Percentiles rank a stretch among this genome's conserved stretches.
Evolutionary conservation across 2,329 filamentous ascomycete species (phyloP).

Genomic region (Nigrograna mackinnonii): DNA sequence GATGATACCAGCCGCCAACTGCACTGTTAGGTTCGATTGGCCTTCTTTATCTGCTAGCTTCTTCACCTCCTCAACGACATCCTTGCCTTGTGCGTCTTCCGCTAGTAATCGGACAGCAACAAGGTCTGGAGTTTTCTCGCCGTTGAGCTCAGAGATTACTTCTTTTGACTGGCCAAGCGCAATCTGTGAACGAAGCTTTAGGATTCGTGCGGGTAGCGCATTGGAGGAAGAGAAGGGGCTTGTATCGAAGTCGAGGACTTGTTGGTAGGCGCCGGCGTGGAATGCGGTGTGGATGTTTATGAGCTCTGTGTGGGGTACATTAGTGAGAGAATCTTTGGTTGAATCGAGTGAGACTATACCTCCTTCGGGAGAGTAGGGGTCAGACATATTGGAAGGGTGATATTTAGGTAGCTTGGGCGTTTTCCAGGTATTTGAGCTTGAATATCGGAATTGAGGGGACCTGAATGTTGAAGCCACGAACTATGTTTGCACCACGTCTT

Average conservation of each 20-base stretch:
- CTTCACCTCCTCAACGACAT: constrained; percentile 63
- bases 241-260: constrained; percentile 84
- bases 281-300: constrained; percentile 70
- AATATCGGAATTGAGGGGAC: no score
- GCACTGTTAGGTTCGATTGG: constrained; percentile 75
- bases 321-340: constrained; percentile 6
- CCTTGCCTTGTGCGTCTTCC: constrained; percentile 54
- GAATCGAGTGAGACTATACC: constrained; percentile 44
- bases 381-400: constrained; percentile 48
- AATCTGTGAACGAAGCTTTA: constrained; percentile 80
- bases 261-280: constrained; percentile 80
- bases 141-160: constrained; percentile 69
- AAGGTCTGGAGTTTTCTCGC: constrained; percentile 70
- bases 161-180: constrained; percentile 77
- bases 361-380: constrained; percentile 68
- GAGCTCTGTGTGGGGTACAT: constrained; percentile 54
- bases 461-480: constrained; percentile 8
- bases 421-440: constrained; percentile 5
- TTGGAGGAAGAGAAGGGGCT: constrained; percentile 80
- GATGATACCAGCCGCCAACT: constrained; percentile 80
- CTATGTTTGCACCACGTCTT: background rate
- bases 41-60: constrained; percentile 67
- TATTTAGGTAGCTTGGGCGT: background rate
- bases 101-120: constrained; percentile 78
- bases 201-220: constrained; percentile 72